Evolutionary conservation across 805 yeast genomes (phyloP).

Genomic region (Blastobotrys parvus): DNA sequence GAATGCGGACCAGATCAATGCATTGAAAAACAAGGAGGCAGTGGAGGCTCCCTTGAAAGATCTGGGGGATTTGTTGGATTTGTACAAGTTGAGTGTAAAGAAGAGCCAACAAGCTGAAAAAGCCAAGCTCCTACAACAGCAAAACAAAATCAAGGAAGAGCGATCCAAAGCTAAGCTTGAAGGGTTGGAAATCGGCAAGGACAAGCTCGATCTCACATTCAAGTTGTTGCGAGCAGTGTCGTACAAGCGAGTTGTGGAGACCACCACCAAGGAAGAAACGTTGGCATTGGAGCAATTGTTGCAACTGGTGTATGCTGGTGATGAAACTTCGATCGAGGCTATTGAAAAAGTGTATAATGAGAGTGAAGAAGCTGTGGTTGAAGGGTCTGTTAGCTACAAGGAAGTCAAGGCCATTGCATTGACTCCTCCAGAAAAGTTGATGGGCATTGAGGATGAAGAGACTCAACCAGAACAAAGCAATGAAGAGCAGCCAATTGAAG

Average conservation of each 20-base stretch:
- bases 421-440: conserved; percentile 11
- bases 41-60: conserved; percentile 31
- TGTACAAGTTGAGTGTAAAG: conserved; percentile 9
- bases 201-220: conserved; percentile 17
- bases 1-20: conserved; percentile 30
- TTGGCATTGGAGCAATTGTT: conserved; percentile 26
- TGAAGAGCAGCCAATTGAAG: not conserved
- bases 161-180: conserved; percentile 9
- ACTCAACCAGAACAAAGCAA: conserved; percentile 1
- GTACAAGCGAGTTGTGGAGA: conserved; percentile 24
- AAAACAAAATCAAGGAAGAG: not conserved
- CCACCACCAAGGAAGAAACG: conserved; percentile 16
- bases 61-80: conserved; percentile 22
- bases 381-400: conserved; percentile 13
- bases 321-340: conserved; percentile 26
- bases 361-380: conserved; percentile 20
- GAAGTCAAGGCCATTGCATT: conserved; percentile 12
- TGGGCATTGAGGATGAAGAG: conserved; percentile 3
- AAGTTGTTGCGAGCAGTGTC: conserved; percentile 29
- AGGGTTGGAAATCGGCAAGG: conserved; percentile 15
- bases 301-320: conserved; percentile 25
- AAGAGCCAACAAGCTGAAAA: conserved; percentile 8
- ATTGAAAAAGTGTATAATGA: conserved; percentile 24
- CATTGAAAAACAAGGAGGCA: conserved; percentile 25
- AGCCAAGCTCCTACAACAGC: conserved; percentile 9